A percentile compares a stretch with the other conserved stretches of the same genome.
These are phyloP conservation scores for Ceratobasidium sp. DNA, from an alignment of 1,284 basidiomycete species.

Conservation along the genomic window DNA sequence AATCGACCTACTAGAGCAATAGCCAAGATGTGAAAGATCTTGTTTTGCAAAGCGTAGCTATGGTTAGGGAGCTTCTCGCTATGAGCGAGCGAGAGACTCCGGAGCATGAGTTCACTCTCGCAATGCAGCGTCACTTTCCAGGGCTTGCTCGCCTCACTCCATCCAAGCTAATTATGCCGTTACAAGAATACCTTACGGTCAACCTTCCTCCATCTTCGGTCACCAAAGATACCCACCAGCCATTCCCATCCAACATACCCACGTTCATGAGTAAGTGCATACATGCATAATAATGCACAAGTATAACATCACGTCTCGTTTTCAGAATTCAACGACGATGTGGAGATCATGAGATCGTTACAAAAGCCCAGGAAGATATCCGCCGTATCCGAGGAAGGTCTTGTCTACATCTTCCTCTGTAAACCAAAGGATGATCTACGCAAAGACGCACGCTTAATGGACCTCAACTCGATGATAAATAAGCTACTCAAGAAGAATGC, in stretches of 20 bases:
- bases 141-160: conserved; percentile 70
- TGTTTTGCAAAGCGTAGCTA: conserved; percentile 67
- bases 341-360: conserved; percentile 94
- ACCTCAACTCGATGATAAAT: conserved; percentile 98
- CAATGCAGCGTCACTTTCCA: conserved; percentile 76
- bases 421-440: conserved; percentile 98
- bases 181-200: conserved; percentile 95
- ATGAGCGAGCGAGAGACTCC: conserved; percentile 73
- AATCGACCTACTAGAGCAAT: conserved; percentile 58
- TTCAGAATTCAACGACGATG: conserved; percentile 81
- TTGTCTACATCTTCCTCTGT: conserved; percentile 91
- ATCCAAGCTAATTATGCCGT: conserved; percentile 84
- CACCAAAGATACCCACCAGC: conserved; percentile 77
- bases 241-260: conserved; percentile 85
- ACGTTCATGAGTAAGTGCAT: conserved; percentile 76
- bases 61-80: conserved; percentile 77
- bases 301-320: conserved; percentile 36
- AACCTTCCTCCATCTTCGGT: conserved; percentile 82
- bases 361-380: conserved; percentile 94
- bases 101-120: conserved; percentile 65
- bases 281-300: not conserved
- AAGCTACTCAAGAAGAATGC: conserved; percentile 95
- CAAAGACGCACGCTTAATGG: conserved; percentile 98
- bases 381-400: conserved; percentile 86
- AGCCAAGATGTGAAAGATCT: conserved; percentile 64